These are phyloP conservation scores for Cadophora luteo-olivacea DNA, from an alignment of 2,329 filamentous ascomycete species.

Conservation along the genomic window DNA sequence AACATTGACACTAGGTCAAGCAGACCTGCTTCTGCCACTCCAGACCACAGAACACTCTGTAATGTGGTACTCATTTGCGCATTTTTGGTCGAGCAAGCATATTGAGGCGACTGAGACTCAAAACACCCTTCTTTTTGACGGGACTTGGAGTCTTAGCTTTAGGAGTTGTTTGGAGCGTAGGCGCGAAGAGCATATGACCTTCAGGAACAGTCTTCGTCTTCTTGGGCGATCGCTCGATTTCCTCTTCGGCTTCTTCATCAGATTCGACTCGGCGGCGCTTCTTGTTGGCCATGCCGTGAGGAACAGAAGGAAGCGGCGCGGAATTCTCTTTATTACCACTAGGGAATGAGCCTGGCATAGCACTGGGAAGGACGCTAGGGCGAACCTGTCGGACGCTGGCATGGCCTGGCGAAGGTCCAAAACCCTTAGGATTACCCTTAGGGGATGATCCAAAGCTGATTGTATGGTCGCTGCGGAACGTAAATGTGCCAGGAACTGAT, in stretches of 20 bases:
- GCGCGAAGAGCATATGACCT: conserved; percentile 41
- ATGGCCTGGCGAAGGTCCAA: conserved; percentile 64
- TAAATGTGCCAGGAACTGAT: conserved; percentile 64
- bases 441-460: conserved; percentile 60
- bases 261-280: conserved; percentile 65
- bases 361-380: conserved; percentile 53
- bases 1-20: conserved; percentile 20
- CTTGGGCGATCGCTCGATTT: conserved; percentile 60
- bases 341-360: conserved; percentile 65
- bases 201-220: conserved; percentile 55
- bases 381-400: conserved; percentile 66
- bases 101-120: conserved; percentile 66
- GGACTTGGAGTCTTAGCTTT: conserved; percentile 51
- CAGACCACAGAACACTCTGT: background rate
- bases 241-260: conserved; percentile 61
- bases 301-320: conserved; percentile 51
- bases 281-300: conserved; percentile 70
- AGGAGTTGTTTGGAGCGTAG: conserved; percentile 39
- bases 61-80: conserved; percentile 49
- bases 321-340: conserved; percentile 62
- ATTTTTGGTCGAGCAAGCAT: conserved; percentile 67
- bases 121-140: conserved; percentile 56
- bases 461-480: conserved; percentile 70
- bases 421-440: conserved; percentile 59
- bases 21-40: background rate